Conservation (phyloP, 2,329 filamentous ascomycete species). For the Clonostachys byssicola region DNA sequence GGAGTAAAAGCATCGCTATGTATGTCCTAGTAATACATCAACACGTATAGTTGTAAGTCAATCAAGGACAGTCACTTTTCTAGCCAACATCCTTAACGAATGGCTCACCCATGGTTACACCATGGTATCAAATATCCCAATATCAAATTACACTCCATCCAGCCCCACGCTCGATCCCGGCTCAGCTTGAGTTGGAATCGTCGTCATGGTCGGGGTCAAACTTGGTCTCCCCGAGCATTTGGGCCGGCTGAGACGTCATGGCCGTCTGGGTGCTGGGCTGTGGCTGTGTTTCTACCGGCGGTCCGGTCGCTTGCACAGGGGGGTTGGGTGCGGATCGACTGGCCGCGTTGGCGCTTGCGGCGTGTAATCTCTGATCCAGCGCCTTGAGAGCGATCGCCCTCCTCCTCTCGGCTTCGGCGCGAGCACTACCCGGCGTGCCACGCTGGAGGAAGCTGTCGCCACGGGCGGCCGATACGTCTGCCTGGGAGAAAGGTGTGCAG, state of each 20-base stretch:
- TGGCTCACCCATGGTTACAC: too few species aligned
- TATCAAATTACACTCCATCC: too few species aligned
- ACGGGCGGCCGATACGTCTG: conserved; percentile 72
- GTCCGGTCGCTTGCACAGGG: conserved; percentile 38
- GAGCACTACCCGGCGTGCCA: conserved; percentile 61
- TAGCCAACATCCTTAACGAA: too few species aligned
- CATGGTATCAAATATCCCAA: too few species aligned
- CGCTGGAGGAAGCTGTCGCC: conserved; percentile 54
- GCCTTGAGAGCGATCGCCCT: conserved; percentile 87
- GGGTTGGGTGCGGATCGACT: conserved; percentile 18
- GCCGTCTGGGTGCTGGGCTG: conserved; percentile 50
- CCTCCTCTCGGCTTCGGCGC: conserved; percentile 88
- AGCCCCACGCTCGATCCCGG: too few species aligned
- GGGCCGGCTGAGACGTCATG: conserved; percentile 49
- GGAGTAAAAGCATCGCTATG: too few species aligned
- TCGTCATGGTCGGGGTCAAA: conserved; percentile 62
- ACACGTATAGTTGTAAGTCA: too few species aligned
- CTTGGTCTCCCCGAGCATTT: conserved; percentile 64
- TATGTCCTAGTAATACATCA: too few species aligned
- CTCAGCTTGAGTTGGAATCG: conserved; percentile 5
- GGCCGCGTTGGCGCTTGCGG: conserved; percentile 41
- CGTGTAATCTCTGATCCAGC: conserved; percentile 84
- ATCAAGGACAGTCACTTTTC: too few species aligned
- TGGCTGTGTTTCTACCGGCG: conserved; percentile 53
- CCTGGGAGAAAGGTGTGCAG: conserved; percentile 80